Conservation (phyloP, 805 yeast genomes). For the Yamadazyma laniorum region DNA sequence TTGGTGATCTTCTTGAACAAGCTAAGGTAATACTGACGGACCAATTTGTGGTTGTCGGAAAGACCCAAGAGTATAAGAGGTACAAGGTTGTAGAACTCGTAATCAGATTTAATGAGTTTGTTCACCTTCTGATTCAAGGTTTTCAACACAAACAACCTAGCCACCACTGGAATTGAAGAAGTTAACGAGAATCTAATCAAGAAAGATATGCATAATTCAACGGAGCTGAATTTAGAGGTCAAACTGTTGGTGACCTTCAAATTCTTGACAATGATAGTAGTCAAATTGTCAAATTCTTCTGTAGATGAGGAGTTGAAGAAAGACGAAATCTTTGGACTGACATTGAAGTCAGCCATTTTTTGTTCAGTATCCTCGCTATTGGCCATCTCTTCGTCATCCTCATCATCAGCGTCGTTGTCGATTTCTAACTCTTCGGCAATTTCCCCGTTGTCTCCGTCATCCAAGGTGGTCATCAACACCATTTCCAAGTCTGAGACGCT, state of each 20-base stretch:
- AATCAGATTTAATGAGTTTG: conserved; percentile 24
- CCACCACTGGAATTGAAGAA: conserved; percentile 55
- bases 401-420: conserved; percentile 21
- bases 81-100: conserved; percentile 49
- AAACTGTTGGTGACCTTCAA: conserved; percentile 8
- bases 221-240: conserved; percentile 16
- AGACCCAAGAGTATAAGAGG: conserved; percentile 60
- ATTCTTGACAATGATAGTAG: conserved; percentile 4
- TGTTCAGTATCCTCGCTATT: conserved; percentile 6
- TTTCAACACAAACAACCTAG: conserved; percentile 50
- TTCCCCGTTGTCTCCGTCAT: conserved; percentile 21
- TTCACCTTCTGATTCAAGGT: conserved; percentile 36
- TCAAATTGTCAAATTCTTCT: conserved; percentile 31
- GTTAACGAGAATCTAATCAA: conserved; percentile 56
- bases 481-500: conserved; percentile 45
- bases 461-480: conserved; percentile 63
- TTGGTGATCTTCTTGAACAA: conserved; percentile 4
- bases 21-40: conserved; percentile 37
- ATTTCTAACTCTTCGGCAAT: conserved; percentile 33
- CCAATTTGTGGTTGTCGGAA: conserved; percentile 46
- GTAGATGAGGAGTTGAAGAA: conserved; percentile 27
- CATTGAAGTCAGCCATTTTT: conserved; percentile 13
- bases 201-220: conserved; percentile 54
- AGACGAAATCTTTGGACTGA: conserved; percentile 17
- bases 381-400: conserved; percentile 20